Conservation (phyloP, 1,284 basidiomycete genomes). For the Vanrija sp. region DNA sequence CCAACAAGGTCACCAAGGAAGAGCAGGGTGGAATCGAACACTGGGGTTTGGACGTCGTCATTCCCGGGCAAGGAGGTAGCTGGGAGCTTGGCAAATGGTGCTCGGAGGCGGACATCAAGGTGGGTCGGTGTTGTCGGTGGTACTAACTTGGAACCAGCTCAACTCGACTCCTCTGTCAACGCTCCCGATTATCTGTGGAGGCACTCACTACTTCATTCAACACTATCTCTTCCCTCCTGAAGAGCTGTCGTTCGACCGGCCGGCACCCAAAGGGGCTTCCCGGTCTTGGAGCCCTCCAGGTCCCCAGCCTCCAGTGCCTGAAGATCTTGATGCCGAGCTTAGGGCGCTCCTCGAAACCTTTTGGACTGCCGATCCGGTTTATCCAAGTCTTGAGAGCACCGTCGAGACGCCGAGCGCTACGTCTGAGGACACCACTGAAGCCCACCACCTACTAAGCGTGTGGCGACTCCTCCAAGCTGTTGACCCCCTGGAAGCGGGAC, state of each 20-base stretch:
- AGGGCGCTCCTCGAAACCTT: conserved; percentile 37
- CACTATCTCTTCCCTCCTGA: conserved; percentile 69
- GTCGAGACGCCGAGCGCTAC: conserved; percentile 25
- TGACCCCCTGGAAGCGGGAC: conserved; percentile 68
- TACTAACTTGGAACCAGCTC: conserved; percentile 4
- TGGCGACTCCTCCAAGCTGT: conserved; percentile 65
- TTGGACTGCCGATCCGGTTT: conserved; percentile 32
- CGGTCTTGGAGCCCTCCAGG: conserved; percentile 28
- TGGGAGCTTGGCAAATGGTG: conserved; percentile 69
- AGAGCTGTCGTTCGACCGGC: conserved; percentile 54
- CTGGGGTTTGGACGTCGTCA: conserved; percentile 80
- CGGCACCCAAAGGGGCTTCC: conserved; percentile 5
- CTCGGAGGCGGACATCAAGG: conserved; percentile 64
- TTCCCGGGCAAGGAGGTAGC: conserved; percentile 79
- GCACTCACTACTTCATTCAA: conserved; percentile 96
- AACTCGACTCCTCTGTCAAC: not conserved
- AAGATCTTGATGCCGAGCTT: conserved; percentile 23
- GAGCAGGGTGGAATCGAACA: conserved; percentile 83
- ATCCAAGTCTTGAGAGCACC: conserved; percentile 17
- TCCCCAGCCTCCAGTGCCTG: conserved; percentile 41
- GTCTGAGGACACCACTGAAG: conserved; percentile 54
- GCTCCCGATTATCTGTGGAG: conserved; percentile 87
- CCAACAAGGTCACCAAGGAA: conserved; percentile 79
- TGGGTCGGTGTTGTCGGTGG: conserved; percentile 48
- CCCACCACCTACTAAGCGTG: conserved; percentile 55